Percentiles rank a stretch among this genome's conserved stretches.
Conservation (phyloP, 1,284 basidiomycete species). For the Rhodotorula sp. region DNA sequence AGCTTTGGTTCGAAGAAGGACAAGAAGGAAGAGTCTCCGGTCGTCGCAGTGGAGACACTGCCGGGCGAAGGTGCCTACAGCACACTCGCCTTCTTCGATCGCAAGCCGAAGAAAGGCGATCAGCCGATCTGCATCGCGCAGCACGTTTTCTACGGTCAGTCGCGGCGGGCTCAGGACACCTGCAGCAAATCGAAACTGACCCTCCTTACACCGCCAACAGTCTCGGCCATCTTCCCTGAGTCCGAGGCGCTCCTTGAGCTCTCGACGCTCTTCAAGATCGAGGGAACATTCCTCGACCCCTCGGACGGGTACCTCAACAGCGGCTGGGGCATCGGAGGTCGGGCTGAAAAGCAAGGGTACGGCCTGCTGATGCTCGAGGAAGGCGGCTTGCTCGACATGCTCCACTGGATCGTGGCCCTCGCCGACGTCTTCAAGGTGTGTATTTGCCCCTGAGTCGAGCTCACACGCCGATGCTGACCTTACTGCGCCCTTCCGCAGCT, state of each 20-base stretch:
- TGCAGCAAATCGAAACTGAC: background rate
- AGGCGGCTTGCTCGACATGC: slow-evolving; percentile 67
- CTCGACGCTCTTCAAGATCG: slow-evolving; percentile 84
- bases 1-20: slow-evolving; percentile 34
- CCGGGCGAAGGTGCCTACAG: slow-evolving; percentile 44
- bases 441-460: background rate
- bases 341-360: slow-evolving; percentile 40
- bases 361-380: slow-evolving; percentile 43
- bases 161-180: slow-evolving; percentile 41
- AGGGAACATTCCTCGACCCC: slow-evolving; percentile 49
- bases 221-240: slow-evolving; percentile 89
- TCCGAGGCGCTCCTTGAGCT: slow-evolving; percentile 83
- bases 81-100: slow-evolving; percentile 59
- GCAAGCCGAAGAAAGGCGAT: slow-evolving; percentile 25
- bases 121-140: slow-evolving; percentile 33
- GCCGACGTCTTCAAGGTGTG: slow-evolving; percentile 42
- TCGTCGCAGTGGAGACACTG: slow-evolving; percentile 22
- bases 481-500: slow-evolving; percentile 52
- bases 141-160: slow-evolving; percentile 28
- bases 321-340: slow-evolving; percentile 49
- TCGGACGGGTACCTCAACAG: slow-evolving; percentile 52
- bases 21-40: background rate
- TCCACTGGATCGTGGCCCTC: slow-evolving; percentile 82
- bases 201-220: background rate
- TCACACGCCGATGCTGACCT: background rate